Evolutionary conservation across 768 basidiomycete species (phyloP).

Genomic region (Boletus sp.): DNA sequence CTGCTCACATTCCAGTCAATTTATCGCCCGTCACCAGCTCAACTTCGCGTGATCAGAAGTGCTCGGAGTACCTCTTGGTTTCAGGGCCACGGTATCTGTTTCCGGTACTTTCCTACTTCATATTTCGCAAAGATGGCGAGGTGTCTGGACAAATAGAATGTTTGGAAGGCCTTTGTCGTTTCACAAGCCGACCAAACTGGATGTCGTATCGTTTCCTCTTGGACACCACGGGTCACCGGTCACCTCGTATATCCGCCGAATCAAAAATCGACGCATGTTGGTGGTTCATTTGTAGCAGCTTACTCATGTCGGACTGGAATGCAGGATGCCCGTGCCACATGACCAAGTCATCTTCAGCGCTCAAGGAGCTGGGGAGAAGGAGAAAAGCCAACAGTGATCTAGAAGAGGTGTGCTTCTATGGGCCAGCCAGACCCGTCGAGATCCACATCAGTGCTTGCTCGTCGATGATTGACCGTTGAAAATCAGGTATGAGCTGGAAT

Average conservation of each 20-base stretch:
- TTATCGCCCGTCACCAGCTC: background rate
- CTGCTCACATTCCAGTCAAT: background rate
- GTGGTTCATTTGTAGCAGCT: background rate
- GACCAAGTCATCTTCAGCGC: background rate
- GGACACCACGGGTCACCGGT: background rate
- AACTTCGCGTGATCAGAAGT: no score
- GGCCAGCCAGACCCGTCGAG: no score
- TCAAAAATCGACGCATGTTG: background rate
- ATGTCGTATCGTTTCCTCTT: background rate
- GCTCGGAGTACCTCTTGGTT: no score
- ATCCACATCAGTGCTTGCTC: no score
- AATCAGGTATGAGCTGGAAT: no score
- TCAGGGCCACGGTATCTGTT: no score
- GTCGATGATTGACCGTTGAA: no score
- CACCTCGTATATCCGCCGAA: background rate
- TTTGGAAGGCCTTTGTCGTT: background rate
- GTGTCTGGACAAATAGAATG: background rate
- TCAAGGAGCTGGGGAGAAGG: background rate
- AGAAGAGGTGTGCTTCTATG: no score
- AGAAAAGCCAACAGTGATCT: no score
- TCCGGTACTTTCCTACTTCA: no score
- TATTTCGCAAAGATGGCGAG: no score
- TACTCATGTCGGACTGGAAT: background rate
- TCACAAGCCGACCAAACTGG: background rate
- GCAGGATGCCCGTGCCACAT: background rate